Conservation (phyloP, 2,329 filamentous ascomycete genomes). For the Colletotrichum higginsianum region DNA sequence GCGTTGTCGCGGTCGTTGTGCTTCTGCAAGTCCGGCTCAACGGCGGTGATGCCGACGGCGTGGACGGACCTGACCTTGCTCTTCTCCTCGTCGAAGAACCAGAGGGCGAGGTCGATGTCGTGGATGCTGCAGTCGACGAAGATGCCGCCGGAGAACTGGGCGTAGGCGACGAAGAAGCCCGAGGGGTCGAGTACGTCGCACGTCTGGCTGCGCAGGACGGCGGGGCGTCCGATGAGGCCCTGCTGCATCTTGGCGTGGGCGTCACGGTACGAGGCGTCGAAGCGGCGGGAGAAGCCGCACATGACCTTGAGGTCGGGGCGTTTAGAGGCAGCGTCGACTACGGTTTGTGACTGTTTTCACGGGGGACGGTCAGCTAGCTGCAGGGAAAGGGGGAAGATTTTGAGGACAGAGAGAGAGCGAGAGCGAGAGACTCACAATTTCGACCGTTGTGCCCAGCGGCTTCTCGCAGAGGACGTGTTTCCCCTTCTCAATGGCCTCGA, state of each 20-base stretch:
- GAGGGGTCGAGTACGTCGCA: conserved; percentile 76
- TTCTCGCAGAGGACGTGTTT: conserved; percentile 74
- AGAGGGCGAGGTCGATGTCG: conserved; percentile 66
- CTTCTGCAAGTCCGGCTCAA: conserved; percentile 51
- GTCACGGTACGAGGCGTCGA: conserved; percentile 76
- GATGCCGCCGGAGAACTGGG: conserved; percentile 76
- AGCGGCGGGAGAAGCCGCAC: conserved; percentile 59
- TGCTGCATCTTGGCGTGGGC: conserved; percentile 66
- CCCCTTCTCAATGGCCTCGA: conserved; percentile 67
- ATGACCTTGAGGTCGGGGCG: conserved; percentile 75
- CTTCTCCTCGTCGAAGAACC: conserved; percentile 52
- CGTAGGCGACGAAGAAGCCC: conserved; percentile 79
- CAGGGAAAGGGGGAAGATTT: not conserved
- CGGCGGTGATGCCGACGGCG: conserved; percentile 51
- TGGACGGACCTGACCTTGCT: conserved; percentile 50
- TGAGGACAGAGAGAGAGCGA: not conserved
- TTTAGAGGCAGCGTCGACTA: conserved; percentile 69
- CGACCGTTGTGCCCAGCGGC: conserved; percentile 70
- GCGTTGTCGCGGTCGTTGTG: conserved; percentile 52
- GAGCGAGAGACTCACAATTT: conserved; percentile 63
- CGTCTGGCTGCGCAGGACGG: conserved; percentile 75
- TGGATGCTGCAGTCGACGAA: conserved; percentile 81
- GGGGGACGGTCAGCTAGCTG: not conserved
- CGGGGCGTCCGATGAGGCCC: conserved; percentile 72
- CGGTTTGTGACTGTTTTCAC: conserved; percentile 66